Evolutionary conservation across 73 alveolate genomes (phyloP).

Genomic region (Loxodes magnus): DNA sequence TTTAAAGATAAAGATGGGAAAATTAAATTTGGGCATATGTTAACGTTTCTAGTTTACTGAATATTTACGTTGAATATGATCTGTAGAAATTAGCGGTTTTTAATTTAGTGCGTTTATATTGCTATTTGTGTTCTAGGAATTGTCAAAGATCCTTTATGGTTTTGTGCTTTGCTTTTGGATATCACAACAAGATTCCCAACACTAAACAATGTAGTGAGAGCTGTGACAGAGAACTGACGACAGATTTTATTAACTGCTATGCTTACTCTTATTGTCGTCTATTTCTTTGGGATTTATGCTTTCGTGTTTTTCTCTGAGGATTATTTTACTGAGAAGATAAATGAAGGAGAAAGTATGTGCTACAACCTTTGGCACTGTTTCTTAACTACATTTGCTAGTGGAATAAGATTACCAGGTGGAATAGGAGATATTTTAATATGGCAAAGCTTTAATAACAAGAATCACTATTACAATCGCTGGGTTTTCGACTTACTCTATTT

Average conservation of each 20-base stretch:
- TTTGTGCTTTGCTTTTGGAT: constrained; percentile 61
- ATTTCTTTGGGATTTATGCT: constrained; percentile 57
- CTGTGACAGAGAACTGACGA: constrained; percentile 64
- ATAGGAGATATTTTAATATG: constrained; percentile 40
- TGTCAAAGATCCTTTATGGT: constrained; percentile 7
- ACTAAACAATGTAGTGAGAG: constrained; percentile 61
- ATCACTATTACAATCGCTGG: constrained; percentile 27
- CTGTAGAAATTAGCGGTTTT: too few relatives aligned
- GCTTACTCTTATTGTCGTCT: constrained; percentile 65
- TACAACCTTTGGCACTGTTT: constrained; percentile 49
- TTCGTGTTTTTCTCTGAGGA: constrained; percentile 51
- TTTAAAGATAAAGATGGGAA: too few relatives aligned
- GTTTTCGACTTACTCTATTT: constrained; percentile 41
- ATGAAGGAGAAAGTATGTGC: constrained; percentile 38
- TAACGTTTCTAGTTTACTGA: too few relatives aligned
- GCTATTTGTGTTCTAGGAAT: too few relatives aligned
- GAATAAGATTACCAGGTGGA: constrained; percentile 81
- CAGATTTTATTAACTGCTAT: constrained; percentile 67
- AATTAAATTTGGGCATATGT: too few relatives aligned
- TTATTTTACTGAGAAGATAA: constrained; percentile 50
- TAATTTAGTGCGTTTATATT: too few relatives aligned
- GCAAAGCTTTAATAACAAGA: constrained; percentile 7
- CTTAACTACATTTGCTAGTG: constrained; percentile 43
- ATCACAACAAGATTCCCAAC: constrained; percentile 41
- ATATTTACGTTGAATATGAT: too few relatives aligned